phyloP scores from a whole-genome alignment of 441 rosid genomes.

The Erodium texanum region DNA sequence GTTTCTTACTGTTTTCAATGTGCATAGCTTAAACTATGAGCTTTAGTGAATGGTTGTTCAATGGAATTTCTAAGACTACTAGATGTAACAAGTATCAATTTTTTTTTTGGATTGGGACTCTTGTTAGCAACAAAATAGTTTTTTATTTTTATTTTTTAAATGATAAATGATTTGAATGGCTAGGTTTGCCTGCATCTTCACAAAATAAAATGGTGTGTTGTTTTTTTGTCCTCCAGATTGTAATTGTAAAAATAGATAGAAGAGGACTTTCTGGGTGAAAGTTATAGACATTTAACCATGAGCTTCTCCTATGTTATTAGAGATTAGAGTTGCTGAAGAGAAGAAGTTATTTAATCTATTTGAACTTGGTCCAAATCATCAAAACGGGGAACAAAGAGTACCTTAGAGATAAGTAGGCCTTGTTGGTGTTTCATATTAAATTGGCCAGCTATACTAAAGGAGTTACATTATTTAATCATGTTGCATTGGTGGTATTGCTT shows the following conservation, averaged over 20 bases:
- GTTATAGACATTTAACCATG: not conserved
- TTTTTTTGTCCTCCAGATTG: not conserved
- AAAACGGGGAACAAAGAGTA: not conserved
- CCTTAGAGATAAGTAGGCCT: not conserved
- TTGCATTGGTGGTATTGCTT: not conserved
- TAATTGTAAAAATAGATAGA: not conserved
- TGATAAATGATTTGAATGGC: not conserved
- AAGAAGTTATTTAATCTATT: not conserved
- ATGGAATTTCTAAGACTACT: too few relatives aligned
- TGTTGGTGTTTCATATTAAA: not conserved
- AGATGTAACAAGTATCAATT: too few relatives aligned
- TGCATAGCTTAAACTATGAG: too few relatives aligned
- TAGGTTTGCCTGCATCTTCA: not conserved
- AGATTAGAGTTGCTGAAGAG: not conserved
- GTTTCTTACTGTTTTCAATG: not conserved
- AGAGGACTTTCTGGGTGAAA: not conserved
- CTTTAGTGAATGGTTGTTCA: too few relatives aligned
- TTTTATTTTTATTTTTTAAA: too few relatives aligned
- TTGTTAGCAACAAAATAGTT: not conserved
- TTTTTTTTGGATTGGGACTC: too few relatives aligned
- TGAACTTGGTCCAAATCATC: not conserved
- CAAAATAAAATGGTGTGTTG: not conserved
- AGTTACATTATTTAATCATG: conserved; percentile 1
- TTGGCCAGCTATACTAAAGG: not conserved
- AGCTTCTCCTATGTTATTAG: not conserved